Base-by-base conservation (phyloP, 2,329 filamentous ascomycete genomes). In the Trichoderma simmonsii region DNA sequence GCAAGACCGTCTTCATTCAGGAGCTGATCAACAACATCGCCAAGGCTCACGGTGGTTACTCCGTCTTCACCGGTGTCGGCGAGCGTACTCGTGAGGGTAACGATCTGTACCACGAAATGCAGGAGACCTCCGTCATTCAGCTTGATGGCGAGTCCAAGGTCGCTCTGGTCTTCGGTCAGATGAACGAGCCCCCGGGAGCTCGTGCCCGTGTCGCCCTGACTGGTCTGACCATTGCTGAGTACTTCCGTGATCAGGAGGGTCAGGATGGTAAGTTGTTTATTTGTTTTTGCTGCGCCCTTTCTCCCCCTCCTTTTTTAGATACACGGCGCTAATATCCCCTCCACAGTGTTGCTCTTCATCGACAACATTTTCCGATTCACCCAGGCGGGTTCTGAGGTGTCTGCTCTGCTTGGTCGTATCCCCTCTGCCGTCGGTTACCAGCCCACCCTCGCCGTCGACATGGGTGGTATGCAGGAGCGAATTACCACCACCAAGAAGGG, bases 331-430 rank as follows among this genome's bases (percentile, higher is more conserved):
- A 71, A 75, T 48, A 6, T 56, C 6, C 56, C 15, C 11, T 39
- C 26, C 26, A 36, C 30, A 92, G 94, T 98, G 90, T 89, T 98
- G 83, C 94, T 98, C 85, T 98, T 98, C 90, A 98, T 98, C 85
- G 96, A 99, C 92, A 99, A 99, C 91, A 98, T 99, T 87, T 98
- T 98, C 94, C 93, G 96, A 83, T 98, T 98, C 91, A 98, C 95
- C 78, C 95, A 98, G 88, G 96, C 96, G 85, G 96, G 96, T 95
- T 98, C 96, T 81, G 96, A 99, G 88, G 96, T 99, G 91, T 98
- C 95, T 88, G 96, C 96, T 82, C 91, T 99, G 84, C 90, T 99
- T 77, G 96, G 96, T 89, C 95, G 96, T 94, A 99, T 99, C 82
- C 96, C 96, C 86, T 99, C 96, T 89, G 96, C 96, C 84, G 96